phyloP scores from a whole-genome alignment of 2,329 filamentous ascomycete genomes.

The Verticillium isaacii region DNA sequence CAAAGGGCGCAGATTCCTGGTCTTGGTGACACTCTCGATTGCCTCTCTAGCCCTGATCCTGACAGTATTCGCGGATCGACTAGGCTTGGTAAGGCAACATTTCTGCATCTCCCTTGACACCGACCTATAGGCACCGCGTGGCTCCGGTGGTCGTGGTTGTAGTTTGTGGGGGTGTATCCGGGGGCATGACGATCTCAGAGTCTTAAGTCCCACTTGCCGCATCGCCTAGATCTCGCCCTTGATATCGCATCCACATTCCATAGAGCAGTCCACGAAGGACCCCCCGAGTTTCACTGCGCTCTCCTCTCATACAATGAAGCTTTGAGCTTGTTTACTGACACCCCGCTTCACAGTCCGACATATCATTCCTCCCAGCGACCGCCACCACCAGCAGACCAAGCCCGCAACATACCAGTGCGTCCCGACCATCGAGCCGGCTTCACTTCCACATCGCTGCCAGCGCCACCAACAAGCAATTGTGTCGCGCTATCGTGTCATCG shows the following conservation, averaged over 20 bases:
- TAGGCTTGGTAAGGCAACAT: slow-evolving; percentile 10
- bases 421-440: slow-evolving; percentile 13
- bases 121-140: not conserved
- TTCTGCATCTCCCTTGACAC: not conserved
- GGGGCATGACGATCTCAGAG: not conserved
- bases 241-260: not conserved
- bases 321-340: not conserved
- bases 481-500: slow-evolving; percentile 32
- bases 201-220: not conserved
- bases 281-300: not conserved
- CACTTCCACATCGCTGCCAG: slow-evolving; percentile 34
- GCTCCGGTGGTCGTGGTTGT: not conserved
- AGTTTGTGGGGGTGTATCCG: not conserved
- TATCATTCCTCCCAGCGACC: not conserved
- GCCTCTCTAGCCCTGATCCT: slow-evolving; percentile 7
- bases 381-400: not conserved
- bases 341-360: not conserved
- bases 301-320: not conserved
- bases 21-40: slow-evolving; percentile 8
- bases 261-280: not conserved
- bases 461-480: slow-evolving; percentile 28
- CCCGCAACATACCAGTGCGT: not conserved
- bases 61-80: slow-evolving; percentile 6
- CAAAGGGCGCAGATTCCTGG: slow-evolving; percentile 10
- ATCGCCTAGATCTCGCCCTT: not conserved